Evolutionary conservation across 768 basidiomycete genomes (phyloP).

Genomic region (Boletus subcaerulescens): DNA sequence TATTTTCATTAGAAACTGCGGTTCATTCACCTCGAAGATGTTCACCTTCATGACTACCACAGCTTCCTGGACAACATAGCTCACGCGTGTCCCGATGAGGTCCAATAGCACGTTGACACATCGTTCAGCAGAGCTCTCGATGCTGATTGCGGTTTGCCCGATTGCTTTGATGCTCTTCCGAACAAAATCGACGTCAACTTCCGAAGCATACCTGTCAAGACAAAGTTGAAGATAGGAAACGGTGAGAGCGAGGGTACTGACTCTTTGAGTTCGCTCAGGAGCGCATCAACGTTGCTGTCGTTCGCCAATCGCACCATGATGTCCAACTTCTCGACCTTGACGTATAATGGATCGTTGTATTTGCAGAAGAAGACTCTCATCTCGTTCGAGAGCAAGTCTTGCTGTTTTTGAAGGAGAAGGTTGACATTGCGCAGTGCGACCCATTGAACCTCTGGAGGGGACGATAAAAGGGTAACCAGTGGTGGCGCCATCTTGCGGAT

Average conservation of each 20-base stretch:
- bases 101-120: conserved; percentile 94
- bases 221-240: conserved; percentile 1
- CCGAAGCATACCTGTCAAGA: conserved; percentile 78
- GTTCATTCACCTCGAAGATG: neutral
- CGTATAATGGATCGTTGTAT: conserved; percentile 98
- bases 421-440: conserved; percentile 97
- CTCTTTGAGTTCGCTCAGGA: conserved; percentile 96
- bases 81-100: conserved; percentile 88
- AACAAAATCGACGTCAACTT: conserved; percentile 98
- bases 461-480: conserved; percentile 89
- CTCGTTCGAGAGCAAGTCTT: conserved; percentile 89
- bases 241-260: conserved; percentile 37
- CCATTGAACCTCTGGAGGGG: conserved; percentile 98
- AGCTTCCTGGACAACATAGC: conserved; percentile 97
- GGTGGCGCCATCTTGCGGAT: conserved; percentile 98
- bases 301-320: conserved; percentile 94
- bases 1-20: neutral
- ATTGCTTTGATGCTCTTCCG: conserved; percentile 93
- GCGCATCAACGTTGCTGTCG: conserved; percentile 91
- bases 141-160: conserved; percentile 94
- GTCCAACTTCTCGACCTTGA: conserved; percentile 97
- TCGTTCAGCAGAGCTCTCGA: conserved; percentile 87
- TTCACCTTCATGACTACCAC: conserved; percentile 97
- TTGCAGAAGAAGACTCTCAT: conserved; percentile 99
- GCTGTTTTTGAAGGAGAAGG: conserved; percentile 88